Percentiles rank a stretch among this genome's conserved stretches.
phyloP scores from a whole-genome alignment of 2,329 filamentous ascomycete species.

The Fusarium oligoseptatum region DNA sequence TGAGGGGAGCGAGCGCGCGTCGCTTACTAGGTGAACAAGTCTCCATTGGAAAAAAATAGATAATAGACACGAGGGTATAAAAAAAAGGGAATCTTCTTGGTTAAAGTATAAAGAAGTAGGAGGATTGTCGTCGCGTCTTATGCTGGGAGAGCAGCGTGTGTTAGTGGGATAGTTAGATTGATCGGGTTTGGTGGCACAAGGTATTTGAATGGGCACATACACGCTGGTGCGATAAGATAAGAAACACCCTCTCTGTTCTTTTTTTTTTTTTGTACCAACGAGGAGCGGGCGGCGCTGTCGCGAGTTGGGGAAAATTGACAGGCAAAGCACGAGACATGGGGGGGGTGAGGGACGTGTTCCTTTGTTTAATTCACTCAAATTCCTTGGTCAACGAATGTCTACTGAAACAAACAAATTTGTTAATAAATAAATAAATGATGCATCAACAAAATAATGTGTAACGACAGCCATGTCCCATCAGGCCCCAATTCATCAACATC shows the following conservation, averaged over 20 bases:
- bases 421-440: slow-evolving; percentile 12
- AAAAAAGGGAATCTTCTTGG: not conserved
- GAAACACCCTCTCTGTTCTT: not conserved
- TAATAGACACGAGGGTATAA: not conserved
- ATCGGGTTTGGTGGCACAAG: slow-evolving; percentile 16
- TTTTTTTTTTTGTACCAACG: not conserved
- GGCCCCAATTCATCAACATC: not conserved
- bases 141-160: slow-evolving; percentile 18
- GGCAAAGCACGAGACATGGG: slow-evolving; percentile 4
- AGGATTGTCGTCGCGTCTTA: slow-evolving; percentile 14
- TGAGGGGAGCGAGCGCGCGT: slow-evolving; percentile 63
- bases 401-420: slow-evolving; percentile 9
- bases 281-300: not conserved
- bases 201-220: slow-evolving; percentile 31
- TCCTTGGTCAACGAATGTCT: slow-evolving; percentile 15
- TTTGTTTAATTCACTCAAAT: not conserved
- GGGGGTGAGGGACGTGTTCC: not conserved
- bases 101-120: not conserved
- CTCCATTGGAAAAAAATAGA: slow-evolving; percentile 37
- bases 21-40: slow-evolving; percentile 57
- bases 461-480: not conserved
- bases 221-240: slow-evolving; percentile 40
- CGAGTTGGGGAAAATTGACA: not conserved
- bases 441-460: not conserved
- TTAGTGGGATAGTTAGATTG: slow-evolving; percentile 25